Evolutionary conservation across 2,329 filamentous ascomycete genomes (phyloP).

Genomic region (Chaetomiaceae sp.): DNA sequence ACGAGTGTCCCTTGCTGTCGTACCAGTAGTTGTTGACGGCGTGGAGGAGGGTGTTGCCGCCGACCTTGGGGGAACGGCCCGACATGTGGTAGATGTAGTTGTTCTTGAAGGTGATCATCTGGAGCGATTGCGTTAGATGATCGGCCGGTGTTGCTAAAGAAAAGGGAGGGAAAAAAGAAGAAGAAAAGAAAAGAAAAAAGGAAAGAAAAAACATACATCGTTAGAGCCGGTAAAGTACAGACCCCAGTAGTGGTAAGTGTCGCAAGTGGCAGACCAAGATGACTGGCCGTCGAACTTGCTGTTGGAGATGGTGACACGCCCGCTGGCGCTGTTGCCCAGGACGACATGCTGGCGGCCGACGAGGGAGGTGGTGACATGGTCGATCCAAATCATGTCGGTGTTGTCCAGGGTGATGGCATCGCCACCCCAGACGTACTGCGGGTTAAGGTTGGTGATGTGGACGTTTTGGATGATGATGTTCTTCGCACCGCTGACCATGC

Average conservation of each 20-base stretch:
- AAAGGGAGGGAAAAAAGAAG: no score
- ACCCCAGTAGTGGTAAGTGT: conserved; percentile 57
- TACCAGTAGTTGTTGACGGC: conserved; percentile 20
- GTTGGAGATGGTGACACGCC: conserved; percentile 58
- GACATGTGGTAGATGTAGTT: conserved; percentile 17
- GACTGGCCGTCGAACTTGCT: conserved; percentile 53
- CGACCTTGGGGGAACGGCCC: conserved; percentile 16
- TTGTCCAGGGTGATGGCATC: conserved; percentile 52
- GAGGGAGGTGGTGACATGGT: conserved; percentile 53
- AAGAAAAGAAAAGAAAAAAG: no score
- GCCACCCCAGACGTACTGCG: conserved; percentile 56
- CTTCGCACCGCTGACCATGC: conserved; percentile 41
- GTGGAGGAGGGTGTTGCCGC: conserved; percentile 16
- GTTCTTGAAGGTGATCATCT: conserved; percentile 16
- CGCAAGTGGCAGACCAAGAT: conserved; percentile 53
- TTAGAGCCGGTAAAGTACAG: conserved; percentile 53
- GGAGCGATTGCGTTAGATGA: not conserved
- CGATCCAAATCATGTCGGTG: conserved; percentile 46
- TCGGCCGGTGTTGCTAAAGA: not conserved
- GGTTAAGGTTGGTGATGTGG: conserved; percentile 52
- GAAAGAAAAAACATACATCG: conserved; percentile 36
- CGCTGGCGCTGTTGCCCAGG: conserved; percentile 48
- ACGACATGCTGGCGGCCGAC: conserved; percentile 60
- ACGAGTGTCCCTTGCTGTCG: conserved; percentile 15
- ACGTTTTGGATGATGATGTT: conserved; percentile 61